Base-by-base conservation (phyloP, 805 yeast genomes). In the Starmerella bacillaris region DNA sequence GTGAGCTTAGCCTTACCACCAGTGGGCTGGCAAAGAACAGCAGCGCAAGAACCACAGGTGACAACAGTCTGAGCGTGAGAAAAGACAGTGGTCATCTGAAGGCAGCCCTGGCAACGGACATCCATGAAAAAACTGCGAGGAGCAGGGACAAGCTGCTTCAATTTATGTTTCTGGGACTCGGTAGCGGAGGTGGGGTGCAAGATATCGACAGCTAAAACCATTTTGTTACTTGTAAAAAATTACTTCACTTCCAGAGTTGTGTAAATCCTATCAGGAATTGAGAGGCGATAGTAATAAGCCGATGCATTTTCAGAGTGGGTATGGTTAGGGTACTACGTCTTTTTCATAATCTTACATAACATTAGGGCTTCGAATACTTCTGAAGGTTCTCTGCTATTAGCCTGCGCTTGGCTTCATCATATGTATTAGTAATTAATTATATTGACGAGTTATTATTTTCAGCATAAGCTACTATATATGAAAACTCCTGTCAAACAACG, bases 71-170 rank as follows among this genome's bases (percentile, higher is more conserved):
- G 98, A 53, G 99, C 96, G 68, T 89, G 98, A 49, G 96, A 86
- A 78, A 89, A 89, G 53, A 89, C 96, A 54, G 95, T 86, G 67
- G 98, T 83, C 72, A 89, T 89, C 76, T 76, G 78, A 64, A 86
- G 73, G 72, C 99, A 89, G 58, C 98, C 96, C 67, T 92, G 96
- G 69, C 98, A 89, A 68, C 86, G 89, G 56, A 89, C 98, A 63
- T 89, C 99, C 94, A 89, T 84, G 78, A 89, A 89, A 76, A 70
- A 89, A 44, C 96, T 84, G 77, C 96, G 80, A 67, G 99, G 99
- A 48, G 78, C 63, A 65, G 86, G 94, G 54, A 89, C 99, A 61
- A 89, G 78, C 59, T 78, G 74, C 83, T 86, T 89, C 61, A 84
- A 74, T 71, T 89, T 89, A 82, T 89, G 93, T 67, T 84, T 74